phyloP scores from a whole-genome alignment of 108 stramenopile species.

The Cyclotella sp. region DNA sequence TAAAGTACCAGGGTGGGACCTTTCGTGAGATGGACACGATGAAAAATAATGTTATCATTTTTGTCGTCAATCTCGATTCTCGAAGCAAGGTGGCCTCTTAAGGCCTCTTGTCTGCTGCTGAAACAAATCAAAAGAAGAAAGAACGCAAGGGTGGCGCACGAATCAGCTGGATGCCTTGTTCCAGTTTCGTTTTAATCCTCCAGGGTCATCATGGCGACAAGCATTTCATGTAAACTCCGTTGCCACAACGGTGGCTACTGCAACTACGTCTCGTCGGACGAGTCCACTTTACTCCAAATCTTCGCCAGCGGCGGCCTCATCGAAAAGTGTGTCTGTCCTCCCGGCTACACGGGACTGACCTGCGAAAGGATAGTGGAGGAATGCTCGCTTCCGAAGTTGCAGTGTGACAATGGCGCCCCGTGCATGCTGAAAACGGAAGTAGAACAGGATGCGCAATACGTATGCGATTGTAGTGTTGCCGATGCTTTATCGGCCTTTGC shows the following conservation, averaged over 20 bases:
- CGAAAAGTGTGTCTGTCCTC: slow-evolving; percentile 57
- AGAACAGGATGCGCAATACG: slow-evolving; percentile 12
- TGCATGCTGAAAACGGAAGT: slow-evolving; percentile 8
- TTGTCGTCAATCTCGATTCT: too few species aligned
- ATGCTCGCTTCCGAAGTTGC: slow-evolving; percentile 37
- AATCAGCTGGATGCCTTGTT: too few species aligned
- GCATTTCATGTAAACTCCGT: slow-evolving; percentile 41
- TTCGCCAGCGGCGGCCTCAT: slow-evolving; percentile 56
- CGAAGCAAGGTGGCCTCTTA: too few species aligned
- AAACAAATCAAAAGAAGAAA: too few species aligned
- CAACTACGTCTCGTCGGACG: slow-evolving; percentile 41
- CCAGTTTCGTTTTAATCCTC: too few species aligned
- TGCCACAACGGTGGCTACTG: slow-evolving; percentile 70
- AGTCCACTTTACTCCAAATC: slow-evolving; percentile 31
- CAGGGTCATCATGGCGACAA: too few species aligned
- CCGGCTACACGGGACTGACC: slow-evolving; percentile 53
- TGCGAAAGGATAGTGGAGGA: slow-evolving; percentile 55
- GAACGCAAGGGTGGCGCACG: too few species aligned
- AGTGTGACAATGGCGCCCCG: slow-evolving; percentile 38
- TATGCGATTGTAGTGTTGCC: slow-evolving; percentile 43
- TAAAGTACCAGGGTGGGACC: too few species aligned
- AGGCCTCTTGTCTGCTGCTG: too few species aligned
- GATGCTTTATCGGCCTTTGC: slow-evolving; percentile 38
- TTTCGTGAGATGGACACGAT: too few species aligned
- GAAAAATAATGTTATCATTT: too few species aligned